Base-by-base conservation (phyloP, 2,329 filamentous ascomycete genomes). In the Apiospora malaysiana region DNA sequence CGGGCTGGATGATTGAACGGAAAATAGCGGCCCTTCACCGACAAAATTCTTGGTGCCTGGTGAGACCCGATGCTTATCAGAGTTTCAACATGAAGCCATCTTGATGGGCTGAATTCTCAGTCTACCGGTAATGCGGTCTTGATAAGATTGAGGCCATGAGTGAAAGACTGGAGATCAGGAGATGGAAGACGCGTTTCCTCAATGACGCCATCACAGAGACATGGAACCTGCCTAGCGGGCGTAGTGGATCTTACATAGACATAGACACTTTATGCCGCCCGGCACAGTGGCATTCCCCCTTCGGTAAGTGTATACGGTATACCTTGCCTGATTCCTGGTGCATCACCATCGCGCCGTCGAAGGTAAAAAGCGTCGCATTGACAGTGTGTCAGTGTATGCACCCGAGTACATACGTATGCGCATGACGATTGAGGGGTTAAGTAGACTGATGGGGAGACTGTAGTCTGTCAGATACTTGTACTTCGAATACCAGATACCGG, bases 191-290 rank as follows among this genome's bases (percentile, higher is more conserved):
- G 56, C 56, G 56, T 40, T 63, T 63, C 32, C 37, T 63, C 32
- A 40, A 63, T 63, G 56, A 63, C 56, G 56, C 32, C 56, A 63
- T 63, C 2, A 16, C 18, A 14, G 25, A 51, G 25, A 37, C 27
- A 32, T 59, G 51, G 51, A 63, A 63, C 56, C 56, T 63, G 56
- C 56, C 56, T 63, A 63, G 56, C 56, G 27, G 27, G 56, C n/a
- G 56, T 40, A 10, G 56, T 63, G 56, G 56, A 63, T 59, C 51
- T 59, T 32, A 21, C 40, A 45, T 45, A 45, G 42, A 40, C 37
- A 40, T 40, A 40, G 40, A 42, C 40, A 45, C 45, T n/a, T 47
- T 32, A 59, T 32, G 51, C 51, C 16, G 51, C 51, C 16, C 32
- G 32, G 32, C 51, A 27, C 16, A 6, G 7, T 32, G 25, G 25